Conservation (phyloP, 2,329 filamentous ascomycete species). For the Davidsoniella australis region DNA sequence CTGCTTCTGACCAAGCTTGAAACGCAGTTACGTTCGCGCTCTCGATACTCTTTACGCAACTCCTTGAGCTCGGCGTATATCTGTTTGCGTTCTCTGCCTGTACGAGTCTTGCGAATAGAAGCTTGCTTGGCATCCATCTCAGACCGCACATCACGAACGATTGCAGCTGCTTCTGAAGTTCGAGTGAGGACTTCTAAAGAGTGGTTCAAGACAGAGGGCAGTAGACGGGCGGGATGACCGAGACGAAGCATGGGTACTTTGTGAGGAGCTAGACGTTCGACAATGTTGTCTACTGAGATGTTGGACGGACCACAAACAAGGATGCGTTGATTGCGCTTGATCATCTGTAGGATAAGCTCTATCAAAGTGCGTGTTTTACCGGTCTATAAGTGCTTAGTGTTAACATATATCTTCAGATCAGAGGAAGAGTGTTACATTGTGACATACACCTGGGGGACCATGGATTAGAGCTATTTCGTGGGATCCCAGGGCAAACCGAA, state of each 20-base stretch:
- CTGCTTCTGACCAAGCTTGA: constrained; percentile 56
- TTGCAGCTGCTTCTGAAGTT: constrained; percentile 73
- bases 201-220: constrained; percentile 76
- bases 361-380: constrained; percentile 95
- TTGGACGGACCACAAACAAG: constrained; percentile 95
- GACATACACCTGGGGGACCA: constrained; percentile 63
- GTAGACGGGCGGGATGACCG: constrained; percentile 77
- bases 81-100: constrained; percentile 57
- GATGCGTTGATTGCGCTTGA: constrained; percentile 55
- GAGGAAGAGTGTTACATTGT: not conserved
- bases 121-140: constrained; percentile 91
- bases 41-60: constrained; percentile 72
- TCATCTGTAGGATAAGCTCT: constrained; percentile 81
- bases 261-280: constrained; percentile 72
- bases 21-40: constrained; percentile 70
- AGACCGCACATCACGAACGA: constrained; percentile 75
- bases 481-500: constrained; percentile 68
- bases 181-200: constrained; percentile 82
- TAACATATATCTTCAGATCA: not conserved
- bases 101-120: constrained; percentile 72
- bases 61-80: constrained; percentile 78
- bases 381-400: constrained; percentile 32
- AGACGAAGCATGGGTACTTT: constrained; percentile 77
- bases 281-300: constrained; percentile 95
- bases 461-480: constrained; percentile 79